Base-by-base conservation (phyloP, 345 rosid genomes). In the Rubroshorea leprosula region DNA sequence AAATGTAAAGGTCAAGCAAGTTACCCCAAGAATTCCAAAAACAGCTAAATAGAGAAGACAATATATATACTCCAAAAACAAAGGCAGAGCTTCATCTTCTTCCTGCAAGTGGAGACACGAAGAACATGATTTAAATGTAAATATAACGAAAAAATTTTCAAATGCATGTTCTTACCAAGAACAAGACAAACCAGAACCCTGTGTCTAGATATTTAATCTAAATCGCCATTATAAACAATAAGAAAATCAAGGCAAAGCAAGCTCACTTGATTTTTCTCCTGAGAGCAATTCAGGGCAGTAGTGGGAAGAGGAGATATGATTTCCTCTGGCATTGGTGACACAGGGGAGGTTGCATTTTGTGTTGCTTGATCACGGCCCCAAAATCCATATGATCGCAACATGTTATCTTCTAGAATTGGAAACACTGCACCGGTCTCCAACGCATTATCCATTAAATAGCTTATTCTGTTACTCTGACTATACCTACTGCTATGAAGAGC, bases 401-500 rank as follows among this genome's bases (percentile, higher is more conserved):
- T 63, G 54, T 60, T 51, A 9, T 64, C 60, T 54, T 75, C 74
- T 18, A 60, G 69, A 54, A 63, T 23, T 8, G 71, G 63, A 68
- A 67, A 50, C 23, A 43, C 71, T 11, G 58, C 20, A 31, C 74
- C 79, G 54, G 63, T 74, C 72, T 83, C 83, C 18, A 68, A 20
- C 23, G 61, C 68, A 69, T 38, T 63, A 58, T 75, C 82, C 41
- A 70, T 54, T 51, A 83, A 82, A 5, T 74, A 62, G 31, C 71
- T 67, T n/a, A 41, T 20, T 65, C 81, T 80, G 41, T 87, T 68
- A 70, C 68, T 58, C 49, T 69, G 78, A 51, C 71, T 68, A 61
- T 57, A 55, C 66, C 80, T 74, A 29, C 68, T 71, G 59, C 88
- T 75, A 21, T 62, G 72, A 63, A 85, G 83, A 23, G 79, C 89